Percentiles rank a stretch among this genome's conserved stretches.
Evolutionary conservation across 768 basidiomycete species (phyloP).

Genomic region (Cystobasidium ongulense): DNA sequence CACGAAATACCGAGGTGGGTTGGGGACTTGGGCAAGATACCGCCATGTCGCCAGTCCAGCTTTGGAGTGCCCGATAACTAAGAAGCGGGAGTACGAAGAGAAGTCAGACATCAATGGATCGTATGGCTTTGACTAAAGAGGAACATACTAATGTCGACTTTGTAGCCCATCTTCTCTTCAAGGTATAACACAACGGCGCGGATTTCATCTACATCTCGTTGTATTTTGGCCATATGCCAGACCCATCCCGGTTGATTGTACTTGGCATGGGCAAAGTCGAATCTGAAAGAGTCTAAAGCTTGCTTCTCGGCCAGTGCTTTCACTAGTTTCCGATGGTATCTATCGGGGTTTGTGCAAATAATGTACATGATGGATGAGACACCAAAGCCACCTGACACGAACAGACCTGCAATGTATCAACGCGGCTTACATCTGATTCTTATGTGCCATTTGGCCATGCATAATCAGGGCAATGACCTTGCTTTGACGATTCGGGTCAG

Average conservation of each 20-base stretch:
- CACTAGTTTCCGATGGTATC: constrained; percentile 19
- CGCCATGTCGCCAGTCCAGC: constrained; percentile 60
- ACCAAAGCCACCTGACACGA: not conserved
- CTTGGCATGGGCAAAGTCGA: constrained; percentile 64
- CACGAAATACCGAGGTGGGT: constrained; percentile 54
- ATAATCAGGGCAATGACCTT: constrained; percentile 1
- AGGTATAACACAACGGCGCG: constrained; percentile 59
- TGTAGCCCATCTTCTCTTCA: constrained; percentile 56
- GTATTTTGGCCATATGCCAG: constrained; percentile 57
- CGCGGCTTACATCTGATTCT: constrained; percentile 20
- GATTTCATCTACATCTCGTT: constrained; percentile 61
- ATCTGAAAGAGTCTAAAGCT: constrained; percentile 71
- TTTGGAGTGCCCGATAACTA: constrained; percentile 67
- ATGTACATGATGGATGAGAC: not conserved
- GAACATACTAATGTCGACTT: constrained; percentile 51
- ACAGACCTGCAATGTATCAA: not conserved
- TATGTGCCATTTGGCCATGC: constrained; percentile 30
- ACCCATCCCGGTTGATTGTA: constrained; percentile 63
- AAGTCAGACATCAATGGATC: not conserved
- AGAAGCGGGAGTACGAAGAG: not conserved
- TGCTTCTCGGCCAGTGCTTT: constrained; percentile 59
- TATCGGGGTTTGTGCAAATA: not conserved
- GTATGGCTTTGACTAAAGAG: not conserved
- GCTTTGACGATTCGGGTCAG: not conserved
- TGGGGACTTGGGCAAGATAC: constrained; percentile 61